Evolutionary conservation across 805 yeast genomes (phyloP), one percentile per base, ranked within the genome.

Genomic region (Debaryomyces maramus): DNA sequence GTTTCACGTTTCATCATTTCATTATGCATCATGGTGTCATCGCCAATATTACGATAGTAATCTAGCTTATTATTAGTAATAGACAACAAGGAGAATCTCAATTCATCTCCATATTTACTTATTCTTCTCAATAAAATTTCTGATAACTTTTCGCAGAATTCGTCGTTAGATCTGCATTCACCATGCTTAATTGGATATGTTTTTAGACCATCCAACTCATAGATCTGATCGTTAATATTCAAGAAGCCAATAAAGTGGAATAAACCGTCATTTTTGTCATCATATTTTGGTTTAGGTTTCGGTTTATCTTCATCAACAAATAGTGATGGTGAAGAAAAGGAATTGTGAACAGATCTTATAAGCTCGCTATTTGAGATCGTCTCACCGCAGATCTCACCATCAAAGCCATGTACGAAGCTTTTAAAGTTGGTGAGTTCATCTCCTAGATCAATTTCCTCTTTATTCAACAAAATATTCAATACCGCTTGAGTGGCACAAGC

Each of bases 401-500:
- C 86, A 48, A 82, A 79, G 0, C 70, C 73, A 0, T 60, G 54
- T 0, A 74, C 75, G 53, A 82, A 82, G 37, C 61, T 60, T 43
- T 68, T 69, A 55, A 81, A 75, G 40, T 72, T 68, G 2, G 45
- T 20, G 41, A 82, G 60, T 24, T 73, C 77, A 0, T 57, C 57
- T 1, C 88, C 87, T 3, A 81, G 39, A 2, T 68, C 67, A 9
- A 80, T 40, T 3, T 48, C 55, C n/a, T 36, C 22, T 6, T 52
- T 44, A 38, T 67, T 63, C 43, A 82, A 49, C 38, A 82, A 58
- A 6, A 80, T 61, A 40, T 80, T 78, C 41, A 82, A 62, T 16
- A 82, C 81, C 0, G 87, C 88, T 51, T 78, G 85, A 1, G 88
- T 82, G n/a, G 83, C 88, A 58, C 88, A 82, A 3, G 88, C 86